phyloP scores from a whole-genome alignment of 148 eudicot species.

The Chenopodium suecicum region DNA sequence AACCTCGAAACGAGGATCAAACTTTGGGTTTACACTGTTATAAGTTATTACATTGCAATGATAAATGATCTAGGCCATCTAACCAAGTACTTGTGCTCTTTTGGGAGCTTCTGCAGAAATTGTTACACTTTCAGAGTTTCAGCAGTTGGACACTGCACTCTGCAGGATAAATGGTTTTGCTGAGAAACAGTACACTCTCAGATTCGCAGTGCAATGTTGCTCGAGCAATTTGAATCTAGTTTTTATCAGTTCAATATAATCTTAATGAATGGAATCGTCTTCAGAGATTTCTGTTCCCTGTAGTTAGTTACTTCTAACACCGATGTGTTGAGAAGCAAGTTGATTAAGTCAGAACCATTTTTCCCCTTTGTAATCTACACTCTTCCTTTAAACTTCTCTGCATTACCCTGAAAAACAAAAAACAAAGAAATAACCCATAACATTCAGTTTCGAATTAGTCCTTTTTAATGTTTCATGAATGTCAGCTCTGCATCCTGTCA shows the following conservation, averaged over 20 bases:
- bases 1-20: not conserved
- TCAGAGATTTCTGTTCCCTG: not conserved
- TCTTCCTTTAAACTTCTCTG: slow-evolving; percentile 5
- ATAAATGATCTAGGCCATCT: not conserved
- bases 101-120: not conserved
- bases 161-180: not conserved
- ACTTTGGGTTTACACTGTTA: not conserved
- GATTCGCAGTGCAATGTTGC: not conserved
- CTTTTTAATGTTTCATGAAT: not conserved
- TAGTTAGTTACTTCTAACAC: not conserved
- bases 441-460: not conserved
- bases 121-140: not conserved
- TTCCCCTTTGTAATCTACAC: slow-evolving; percentile 1
- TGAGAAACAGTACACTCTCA: not conserved
- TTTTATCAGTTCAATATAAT: not conserved
- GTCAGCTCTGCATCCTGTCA: not conserved
- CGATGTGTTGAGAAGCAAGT: not conserved
- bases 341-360: not conserved
- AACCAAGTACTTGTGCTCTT: not conserved
- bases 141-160: not conserved
- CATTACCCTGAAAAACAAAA: slow-evolving; percentile 1
- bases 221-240: not conserved
- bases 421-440: not conserved
- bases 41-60: not conserved
- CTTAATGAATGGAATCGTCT: not conserved